Base-by-base conservation (phyloP, 108 stramenopile species). In the Skeletonema potamos region DNA sequence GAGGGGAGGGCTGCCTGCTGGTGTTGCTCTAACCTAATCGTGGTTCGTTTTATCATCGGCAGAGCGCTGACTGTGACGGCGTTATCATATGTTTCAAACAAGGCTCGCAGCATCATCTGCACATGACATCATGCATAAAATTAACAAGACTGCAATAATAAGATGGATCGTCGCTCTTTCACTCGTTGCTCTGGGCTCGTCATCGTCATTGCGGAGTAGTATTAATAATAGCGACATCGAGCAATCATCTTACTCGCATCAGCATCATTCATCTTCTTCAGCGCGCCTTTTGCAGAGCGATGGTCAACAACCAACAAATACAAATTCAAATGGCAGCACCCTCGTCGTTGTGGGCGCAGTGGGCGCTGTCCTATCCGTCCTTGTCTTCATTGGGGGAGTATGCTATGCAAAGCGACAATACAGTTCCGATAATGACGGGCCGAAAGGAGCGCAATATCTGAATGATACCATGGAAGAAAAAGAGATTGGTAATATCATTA, bases 331-430 rank as follows among this genome's bases (percentile, higher is more conserved):
- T 36, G 28, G 36, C 28, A 77, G 69, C 39, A 33, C 58, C 22
- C 69, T 64, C 39, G 56, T 77, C 29, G 39, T 77, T 34, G 44
- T 77, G 22, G 76, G 76, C 3, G 64, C 62, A 6, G 62, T 64
- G n/a, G 76, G 76, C 3, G 76, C 68, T 2, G 68, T 39, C 6
- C 2, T 70, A 34, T 77, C 76, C 12, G 34, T 77, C 10, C 12
- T 77, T 18, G 39, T 77, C 17, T 57, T 77, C 0, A 17, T 69
- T 4, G 76, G 54, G 13, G 76, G 76, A 2, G 22, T 77, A 13
- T 77, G 68, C 44, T 70, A 77, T 24, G 76, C 76, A 28, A 77
- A 69, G 33, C 62, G 62, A 41, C 44, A 27, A 1, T 51, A 62
- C 55, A 41, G 22, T 27, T 24, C n/a, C 13, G 33, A 33, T 18